Evolutionary conservation across 1,139 yeast species (phyloP), one percentile per base, ranked within the genome.

Genomic region (Petasospora fabianii): DNA sequence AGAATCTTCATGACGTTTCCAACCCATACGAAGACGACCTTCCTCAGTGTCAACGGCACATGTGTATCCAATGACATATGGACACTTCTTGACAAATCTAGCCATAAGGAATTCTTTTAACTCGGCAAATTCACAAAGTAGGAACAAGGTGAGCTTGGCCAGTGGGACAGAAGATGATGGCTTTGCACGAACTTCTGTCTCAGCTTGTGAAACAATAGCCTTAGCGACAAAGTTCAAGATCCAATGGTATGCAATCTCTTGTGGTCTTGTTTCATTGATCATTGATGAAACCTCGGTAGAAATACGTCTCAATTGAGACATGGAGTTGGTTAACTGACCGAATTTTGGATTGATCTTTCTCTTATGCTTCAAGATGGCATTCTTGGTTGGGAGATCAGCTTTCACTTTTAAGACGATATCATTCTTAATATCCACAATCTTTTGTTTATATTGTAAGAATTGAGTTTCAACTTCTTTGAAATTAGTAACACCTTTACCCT

Each of bases 1-100:
- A 5, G 61, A 65, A 29, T 73, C 84, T 3, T 65, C 65, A 34
- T 65, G 68, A 34, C 85, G 68, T 49, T 76, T 80, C 88, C 95
- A 92, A 1, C 97, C 98, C 96, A 92, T 87, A 34, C 82, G 69
- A 10, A 61, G 49, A 40, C 96, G 69, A 5, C 96, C 97, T 51
- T 83, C 84, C 51, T 82, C 96, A 0, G 96, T 84, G 41, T 82
- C 87, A 24, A 84, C 76, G 1, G 71, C 47, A 53, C 94, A 80
- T 1, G 84, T 68, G 58, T 71, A 88, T 0, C 98, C 98, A 34
- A 94, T 80, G 17, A 90, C 74, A 43, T 75, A 75, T 0, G 98
- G 97, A 54, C 98, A 92, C 55, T 90, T 87, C 58, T 90, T 90
- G 27, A 87, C 84, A 54, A 92, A 76, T 49, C 97, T 72, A 0